Base-by-base conservation (phyloP, 441 rosid species). In the Erodium trifolium region DNA sequence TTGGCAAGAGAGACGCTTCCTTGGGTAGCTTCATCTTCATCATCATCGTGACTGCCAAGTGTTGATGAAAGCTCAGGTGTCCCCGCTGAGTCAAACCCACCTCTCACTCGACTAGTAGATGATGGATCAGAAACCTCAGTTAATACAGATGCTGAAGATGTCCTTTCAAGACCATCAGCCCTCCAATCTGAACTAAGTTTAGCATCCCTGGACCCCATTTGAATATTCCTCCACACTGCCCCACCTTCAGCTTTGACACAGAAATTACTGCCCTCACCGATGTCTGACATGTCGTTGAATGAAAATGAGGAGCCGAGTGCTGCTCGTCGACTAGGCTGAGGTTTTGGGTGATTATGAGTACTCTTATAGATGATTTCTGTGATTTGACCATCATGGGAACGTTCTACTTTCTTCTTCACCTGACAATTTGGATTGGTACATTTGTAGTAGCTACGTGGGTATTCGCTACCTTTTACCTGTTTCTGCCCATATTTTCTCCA, bases 401-500 rank as follows among this genome's bases (percentile, higher is more conserved):
- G 80, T 81, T 93, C 98, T 31, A 93, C 93, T 74, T 91, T 88
- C 78, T 93, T 93, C 89, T 88, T 93, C 37, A 91, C 96, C 60
- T 87, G 92, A 76, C 97, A 93, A 65, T 67, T 83, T 5, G 89
- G 86, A 76, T 77, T 93, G 77, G 27, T 23, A 23, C 27, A 23
- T 23, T 23, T 23, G 27, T 23, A 23, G 27, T 23, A 23, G 27
- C 27, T 91, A 93, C 96, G 80, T 63, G 95, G 97, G 74, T 76
- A 93, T 70, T 91, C 93, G 53, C 97, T 86, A 62, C 97, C 96
- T 77, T 93, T 91, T n/a, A 91, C 95, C 81, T 89, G 93, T 76
- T 93, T 93, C 81, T 93, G 97, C 47, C 97, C 96, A 31, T 93
- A 93, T 75, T 93, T 93, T 70, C 99, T 80, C 99, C 96, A 93